A percentile compares a stretch with the other conserved stretches of the same genome.
Evolutionary conservation across 2,329 filamentous ascomycete species (phyloP).

Genomic region (Plenodomus tracheiphilus): DNA sequence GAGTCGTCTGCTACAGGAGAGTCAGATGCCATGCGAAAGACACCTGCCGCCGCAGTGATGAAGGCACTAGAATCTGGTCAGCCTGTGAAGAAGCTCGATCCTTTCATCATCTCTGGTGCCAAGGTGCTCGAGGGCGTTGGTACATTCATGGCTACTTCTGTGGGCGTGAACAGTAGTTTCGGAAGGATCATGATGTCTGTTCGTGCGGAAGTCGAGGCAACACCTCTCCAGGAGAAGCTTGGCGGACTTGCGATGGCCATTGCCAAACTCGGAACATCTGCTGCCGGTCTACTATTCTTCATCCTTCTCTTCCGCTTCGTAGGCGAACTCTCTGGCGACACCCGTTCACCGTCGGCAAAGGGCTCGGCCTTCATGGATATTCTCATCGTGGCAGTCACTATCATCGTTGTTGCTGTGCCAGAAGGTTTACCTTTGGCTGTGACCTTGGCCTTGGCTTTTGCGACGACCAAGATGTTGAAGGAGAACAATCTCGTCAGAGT

Average conservation of each 20-base stretch:
- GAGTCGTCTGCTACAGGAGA: slow-evolving; percentile 75
- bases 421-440: slow-evolving; percentile 45
- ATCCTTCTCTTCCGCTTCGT: slow-evolving; percentile 46
- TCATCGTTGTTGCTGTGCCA: slow-evolving; percentile 49
- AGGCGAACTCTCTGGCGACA: slow-evolving; percentile 33
- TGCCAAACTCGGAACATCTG: slow-evolving; percentile 53
- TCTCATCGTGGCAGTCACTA: slow-evolving; percentile 48
- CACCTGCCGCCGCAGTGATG: slow-evolving; percentile 62
- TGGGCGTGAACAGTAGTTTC: slow-evolving; percentile 59
- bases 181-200: slow-evolving; percentile 62
- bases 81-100: slow-evolving; percentile 59
- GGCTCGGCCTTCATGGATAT: slow-evolving; percentile 46
- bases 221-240: slow-evolving; percentile 59
- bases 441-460: slow-evolving; percentile 42
- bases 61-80: slow-evolving; percentile 56
- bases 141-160: slow-evolving; percentile 59
- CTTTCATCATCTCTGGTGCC: slow-evolving; percentile 64
- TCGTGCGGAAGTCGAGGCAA: slow-evolving; percentile 56
- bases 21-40: slow-evolving; percentile 71
- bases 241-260: slow-evolving; percentile 56
- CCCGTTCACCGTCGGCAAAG: slow-evolving; percentile 29
- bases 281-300: slow-evolving; percentile 44
- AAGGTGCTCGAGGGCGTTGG: slow-evolving; percentile 58
- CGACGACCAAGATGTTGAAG: slow-evolving; percentile 41
- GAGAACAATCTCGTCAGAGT: slow-evolving; percentile 42